Evolutionary conservation across 345 rosid genomes (phyloP).

Genomic region (Ceriops decandra): DNA sequence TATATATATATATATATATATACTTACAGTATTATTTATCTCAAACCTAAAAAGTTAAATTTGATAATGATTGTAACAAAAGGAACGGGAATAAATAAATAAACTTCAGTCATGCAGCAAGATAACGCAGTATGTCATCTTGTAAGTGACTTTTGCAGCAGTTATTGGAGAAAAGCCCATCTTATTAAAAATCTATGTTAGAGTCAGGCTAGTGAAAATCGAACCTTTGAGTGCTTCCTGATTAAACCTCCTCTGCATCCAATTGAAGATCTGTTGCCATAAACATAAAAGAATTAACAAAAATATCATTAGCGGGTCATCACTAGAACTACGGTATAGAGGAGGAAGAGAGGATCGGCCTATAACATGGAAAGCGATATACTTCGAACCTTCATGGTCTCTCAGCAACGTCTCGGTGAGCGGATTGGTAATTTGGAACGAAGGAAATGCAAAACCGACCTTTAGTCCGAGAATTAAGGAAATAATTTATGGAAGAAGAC

Average conservation of each 20-base stretch:
- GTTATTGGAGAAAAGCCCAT: no score
- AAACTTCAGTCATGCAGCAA: no score
- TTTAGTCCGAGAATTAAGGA: neutral
- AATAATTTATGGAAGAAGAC: slow-evolving; percentile 7
- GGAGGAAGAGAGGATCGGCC: neutral
- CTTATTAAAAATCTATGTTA: neutral
- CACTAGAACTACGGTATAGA: neutral
- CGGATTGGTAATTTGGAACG: slow-evolving; percentile 13
- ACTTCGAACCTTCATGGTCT: slow-evolving; percentile 48
- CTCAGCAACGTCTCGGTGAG: slow-evolving; percentile 20
- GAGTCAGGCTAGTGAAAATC: slow-evolving; percentile 1
- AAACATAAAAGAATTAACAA: slow-evolving; percentile 10
- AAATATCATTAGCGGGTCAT: neutral
- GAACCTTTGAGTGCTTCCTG: slow-evolving; percentile 62
- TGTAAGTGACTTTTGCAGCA: no score
- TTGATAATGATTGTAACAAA: no score
- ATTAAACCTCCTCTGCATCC: slow-evolving; percentile 79
- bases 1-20: neutral
- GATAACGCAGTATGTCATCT: no score
- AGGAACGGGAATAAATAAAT: no score
- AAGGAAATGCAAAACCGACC: slow-evolving; percentile 14
- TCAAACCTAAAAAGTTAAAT: no score
- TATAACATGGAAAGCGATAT: neutral
- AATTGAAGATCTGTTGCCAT: slow-evolving; percentile 65
- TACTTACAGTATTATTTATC: no score